Evolutionary conservation across 75 land plant species (phyloP).

Genomic region (Cupressus sempervirens): DNA sequence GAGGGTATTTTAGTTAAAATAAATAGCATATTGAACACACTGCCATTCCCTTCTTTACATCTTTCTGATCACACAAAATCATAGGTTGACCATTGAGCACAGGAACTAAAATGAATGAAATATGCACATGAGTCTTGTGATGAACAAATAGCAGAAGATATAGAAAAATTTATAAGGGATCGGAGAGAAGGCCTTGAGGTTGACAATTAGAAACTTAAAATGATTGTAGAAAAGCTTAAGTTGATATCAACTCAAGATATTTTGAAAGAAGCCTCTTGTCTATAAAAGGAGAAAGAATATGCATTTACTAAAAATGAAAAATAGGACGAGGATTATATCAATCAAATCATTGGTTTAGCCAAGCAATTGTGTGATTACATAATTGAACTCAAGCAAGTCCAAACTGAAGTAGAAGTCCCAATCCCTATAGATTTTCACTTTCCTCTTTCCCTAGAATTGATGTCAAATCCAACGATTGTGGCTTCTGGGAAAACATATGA

Average conservation of each 20-base stretch:
- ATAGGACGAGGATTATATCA: slow-evolving; percentile 28
- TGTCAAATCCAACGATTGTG: slow-evolving; percentile 57
- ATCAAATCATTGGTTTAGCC: slow-evolving; percentile 24
- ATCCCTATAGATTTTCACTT: slow-evolving; percentile 49
- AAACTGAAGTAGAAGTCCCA: slow-evolving; percentile 22
- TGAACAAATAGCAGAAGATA: slow-evolving; percentile 22
- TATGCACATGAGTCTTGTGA: slow-evolving; percentile 17
- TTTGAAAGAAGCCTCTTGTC: slow-evolving; percentile 15
- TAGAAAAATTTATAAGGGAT: slow-evolving; percentile 20
- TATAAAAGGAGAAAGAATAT: slow-evolving; percentile 32
- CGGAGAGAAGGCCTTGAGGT: slow-evolving; percentile 23
- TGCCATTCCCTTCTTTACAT: slow-evolving; percentile 31
- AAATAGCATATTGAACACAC: slow-evolving; percentile 16
- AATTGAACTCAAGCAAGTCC: slow-evolving; percentile 20
- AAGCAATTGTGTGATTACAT: slow-evolving; percentile 24
- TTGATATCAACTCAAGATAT: slow-evolving; percentile 28
- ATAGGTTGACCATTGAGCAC: slow-evolving; percentile 37
- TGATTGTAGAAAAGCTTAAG: slow-evolving; percentile 25
- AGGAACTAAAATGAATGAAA: slow-evolving; percentile 27
- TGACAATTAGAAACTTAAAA: slow-evolving; percentile 19
- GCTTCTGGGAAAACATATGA: slow-evolving; percentile 60
- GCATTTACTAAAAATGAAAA: slow-evolving; percentile 21
- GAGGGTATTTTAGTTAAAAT: slow-evolving; percentile 24
- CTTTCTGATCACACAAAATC: slow-evolving; percentile 28
- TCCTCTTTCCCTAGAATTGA: slow-evolving; percentile 43